Evolutionary conservation across 441 rosid species (phyloP).

Genomic region (Capsella rubella): DNA sequence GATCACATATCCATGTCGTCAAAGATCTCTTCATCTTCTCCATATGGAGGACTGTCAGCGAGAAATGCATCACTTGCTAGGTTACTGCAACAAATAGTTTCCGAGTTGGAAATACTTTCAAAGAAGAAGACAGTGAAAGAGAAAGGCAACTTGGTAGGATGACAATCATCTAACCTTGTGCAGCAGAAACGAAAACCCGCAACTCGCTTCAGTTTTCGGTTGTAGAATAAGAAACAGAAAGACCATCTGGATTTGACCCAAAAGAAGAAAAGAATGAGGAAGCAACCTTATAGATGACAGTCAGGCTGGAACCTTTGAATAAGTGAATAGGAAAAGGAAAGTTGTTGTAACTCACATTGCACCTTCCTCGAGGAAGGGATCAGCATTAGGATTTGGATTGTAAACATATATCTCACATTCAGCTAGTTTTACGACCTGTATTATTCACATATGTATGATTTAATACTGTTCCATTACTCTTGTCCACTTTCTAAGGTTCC

Average conservation of each 20-base stretch:
- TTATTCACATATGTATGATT: slow-evolving; percentile 12
- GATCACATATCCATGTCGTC: slow-evolving; percentile 86
- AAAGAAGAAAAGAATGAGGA: neutral
- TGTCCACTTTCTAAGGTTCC: slow-evolving; percentile 9
- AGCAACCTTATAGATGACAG: slow-evolving; percentile 9
- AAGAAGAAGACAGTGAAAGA: slow-evolving; percentile 7
- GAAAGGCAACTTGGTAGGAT: slow-evolving; percentile 14
- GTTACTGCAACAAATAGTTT: slow-evolving; percentile 64
- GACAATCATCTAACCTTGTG: slow-evolving; percentile 58
- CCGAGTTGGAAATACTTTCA: neutral
- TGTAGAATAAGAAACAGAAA: slow-evolving; percentile 92
- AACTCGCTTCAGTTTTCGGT: slow-evolving; percentile 84
- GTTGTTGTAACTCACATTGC: slow-evolving; percentile 61
- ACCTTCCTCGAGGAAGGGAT: slow-evolving; percentile 84
- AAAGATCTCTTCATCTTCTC: slow-evolving; percentile 79
- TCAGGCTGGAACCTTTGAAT: neutral
- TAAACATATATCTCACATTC: slow-evolving; percentile 94
- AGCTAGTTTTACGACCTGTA: slow-evolving; percentile 84
- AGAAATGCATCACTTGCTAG: slow-evolving; percentile 69
- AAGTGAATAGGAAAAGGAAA: neutral
- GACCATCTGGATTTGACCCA: slow-evolving; percentile 72
- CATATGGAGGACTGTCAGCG: slow-evolving; percentile 45
- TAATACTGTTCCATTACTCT: slow-evolving; percentile 31
- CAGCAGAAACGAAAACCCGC: slow-evolving; percentile 85
- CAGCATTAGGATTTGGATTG: slow-evolving; percentile 79